Base-by-base conservation (phyloP, 1,139 yeast species). In the Magnusiomyces ingens region DNA sequence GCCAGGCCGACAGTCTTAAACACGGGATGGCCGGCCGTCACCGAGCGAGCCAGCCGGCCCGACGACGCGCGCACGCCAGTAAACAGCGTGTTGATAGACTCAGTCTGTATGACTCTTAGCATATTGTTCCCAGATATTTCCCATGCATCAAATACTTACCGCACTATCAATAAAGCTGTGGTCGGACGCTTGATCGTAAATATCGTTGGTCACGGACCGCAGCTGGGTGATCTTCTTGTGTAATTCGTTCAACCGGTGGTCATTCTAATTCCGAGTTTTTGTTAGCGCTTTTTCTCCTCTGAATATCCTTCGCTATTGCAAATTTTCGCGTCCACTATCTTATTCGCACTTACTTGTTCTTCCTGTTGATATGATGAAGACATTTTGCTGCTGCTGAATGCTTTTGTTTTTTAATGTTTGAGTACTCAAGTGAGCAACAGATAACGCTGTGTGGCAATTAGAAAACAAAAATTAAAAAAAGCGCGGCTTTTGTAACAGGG, bases 41-140 rank as follows among this genome's bases (percentile, higher is more conserved):
- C 74, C 1, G 84, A 77, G 48, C 85, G 77, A 35, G 85, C 72
- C 46, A 91, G 76, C 51, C 85, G 81, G 1, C 79, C 73, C 35
- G 95, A 82, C 0, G 95, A 81, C 56, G 82, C 72, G 59, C 79
- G 81, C 15, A 91, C 79, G 62, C 79, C 81, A 18, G 74, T 75
- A 69, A 81, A 74, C 62, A 89, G 69, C 43, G 76, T 72, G 57
- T 82, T 77, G 68, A 91, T 81, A 48, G 85, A 63, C 52, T 71
- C 73, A 35, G 72, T 62, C 32, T 26, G 4, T 8, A 26, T 5
- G 8, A 8, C 65, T 21, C 17, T 56, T 47, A 40, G 32, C 8
- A 45, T 15, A 18, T 42, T 1, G 18, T 15, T 32, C 19, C 22
- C 8, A 15, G 15, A 32, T 17, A 10, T 15, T 15, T 11, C 15